Base-by-base conservation (phyloP, 192 early-diverging fungal genomes). In the Martensiomyces pterosporus region DNA sequence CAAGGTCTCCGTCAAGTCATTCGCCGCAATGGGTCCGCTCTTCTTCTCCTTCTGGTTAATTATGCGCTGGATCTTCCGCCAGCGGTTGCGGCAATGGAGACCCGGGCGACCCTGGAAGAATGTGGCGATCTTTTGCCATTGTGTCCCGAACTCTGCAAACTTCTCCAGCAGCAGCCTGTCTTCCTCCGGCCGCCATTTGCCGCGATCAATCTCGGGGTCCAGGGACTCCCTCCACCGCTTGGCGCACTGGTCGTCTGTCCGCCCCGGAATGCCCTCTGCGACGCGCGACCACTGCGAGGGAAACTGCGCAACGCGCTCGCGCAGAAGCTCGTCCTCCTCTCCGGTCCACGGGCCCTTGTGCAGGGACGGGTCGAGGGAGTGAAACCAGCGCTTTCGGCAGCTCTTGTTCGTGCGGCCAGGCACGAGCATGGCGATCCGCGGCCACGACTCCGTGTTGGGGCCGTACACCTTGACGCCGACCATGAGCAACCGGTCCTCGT, bases 241-340 rank as follows among this genome's bases (percentile, higher is more conserved):
- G 24, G 90, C 88, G 52, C 92, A 95, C 53, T 93, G 91, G 51
- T 89, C 87, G 49, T 88, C 88, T 12, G 86, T 93, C 14, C 92
- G 73, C 14, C 90, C 90, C 4, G 73, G 67, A 38, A 95, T 85
- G 43, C 72, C 74, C 52, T 84, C 79, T 13, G 89, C 85, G 29
- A 95, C 86, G 32, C 81, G 79, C 46, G 83, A 84, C 92, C 92
- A 95, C 72, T 87, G 81, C 25, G 79, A 77, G n/a, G 82, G 83
- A 59, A 76, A 78, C 57, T 80, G 76, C 14, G 72, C 54, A 9
- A 92, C 85, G 9, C 85, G 86, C 40, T 85, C 63, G 23, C 78
- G 73, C 52, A 94, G 71, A 24, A 89, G 39, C 0, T 71, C 65
- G 49, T 92, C 88, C 39, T 94, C 92, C 38, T 89, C 82, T 15